Base-by-base conservation (phyloP, 768 basidiomycete species). In the Wakefieldia striispora region DNA sequence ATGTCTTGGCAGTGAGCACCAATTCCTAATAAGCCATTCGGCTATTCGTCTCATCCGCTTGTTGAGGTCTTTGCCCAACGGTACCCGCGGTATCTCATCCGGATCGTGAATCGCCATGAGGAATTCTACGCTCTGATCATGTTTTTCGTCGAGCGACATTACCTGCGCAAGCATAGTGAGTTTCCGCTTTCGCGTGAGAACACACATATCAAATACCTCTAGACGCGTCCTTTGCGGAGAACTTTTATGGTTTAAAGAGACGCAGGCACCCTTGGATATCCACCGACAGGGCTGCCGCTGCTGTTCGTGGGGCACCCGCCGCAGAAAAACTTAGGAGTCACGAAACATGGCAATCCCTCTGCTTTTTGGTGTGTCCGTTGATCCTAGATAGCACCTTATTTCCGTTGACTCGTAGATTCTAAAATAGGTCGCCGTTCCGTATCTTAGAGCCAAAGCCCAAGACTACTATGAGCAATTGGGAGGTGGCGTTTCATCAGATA, bases 151-250 rank as follows among this genome's bases (percentile, higher is more conserved):
- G 97, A 99, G 71, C 76, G 84, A 14, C 84, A 95, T 71, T 95
- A 97, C 69, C 83, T 99, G 48, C 81, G 80, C 53, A 88, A 84
- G 64, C 83, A 95, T 60, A 83, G 95, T 94, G 54, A 51, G 86
- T 67, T 43, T 55, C 39, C 6, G 38, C 2, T 12, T 27, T 37
- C 19, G 33, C 5, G 10, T 24, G 11, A 46, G 36, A 33, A 17
- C 23, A n/a, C 27, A 29, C 29, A 49, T n/a, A n/a, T 51, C 39
- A 51, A 45, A 47, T 38, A 41, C 46, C 6, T 49, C 27, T 59
- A 97, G 95, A 86, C 68, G 91, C 95, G 19, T 93, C 92, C 1
- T 95, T 98, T 62, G 78, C 95, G 5, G 95, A 98, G 68, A 89
- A 95, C 60, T 98, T 99, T 65, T 98, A 98, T 68, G 91, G 91